These are phyloP conservation scores for Penicillium sp. DNA, from an alignment of 2,329 filamentous ascomycete genomes.

Conservation along the genomic window DNA sequence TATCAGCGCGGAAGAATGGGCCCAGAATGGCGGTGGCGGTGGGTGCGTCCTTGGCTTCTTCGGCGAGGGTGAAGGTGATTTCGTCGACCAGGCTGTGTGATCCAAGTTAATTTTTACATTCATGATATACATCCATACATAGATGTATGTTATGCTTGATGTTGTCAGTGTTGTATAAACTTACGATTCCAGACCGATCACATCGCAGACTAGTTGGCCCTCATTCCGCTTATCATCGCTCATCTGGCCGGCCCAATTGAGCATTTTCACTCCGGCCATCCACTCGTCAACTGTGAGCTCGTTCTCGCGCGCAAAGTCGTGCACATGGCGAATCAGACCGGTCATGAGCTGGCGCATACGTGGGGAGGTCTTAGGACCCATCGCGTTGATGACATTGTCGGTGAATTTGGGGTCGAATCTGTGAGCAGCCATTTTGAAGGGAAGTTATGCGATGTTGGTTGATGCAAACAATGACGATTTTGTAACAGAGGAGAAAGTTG, in stretches of 20 bases:
- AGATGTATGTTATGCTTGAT: background rate
- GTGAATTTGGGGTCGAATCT: slow-evolving; percentile 62
- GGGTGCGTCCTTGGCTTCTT: slow-evolving; percentile 58
- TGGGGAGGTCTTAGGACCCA: slow-evolving; percentile 72
- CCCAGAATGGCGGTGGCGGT: slow-evolving; percentile 82
- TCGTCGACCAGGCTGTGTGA: slow-evolving; percentile 70
- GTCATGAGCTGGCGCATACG: slow-evolving; percentile 68
- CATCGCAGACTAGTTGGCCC: slow-evolving; percentile 64
- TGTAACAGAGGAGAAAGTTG: background rate
- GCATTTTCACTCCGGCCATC: slow-evolving; percentile 61
- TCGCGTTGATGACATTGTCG: slow-evolving; percentile 74
- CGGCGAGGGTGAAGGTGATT: slow-evolving; percentile 72
- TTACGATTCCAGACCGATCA: slow-evolving; percentile 64
- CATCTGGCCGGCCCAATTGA: slow-evolving; percentile 69
- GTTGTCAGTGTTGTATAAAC: slow-evolving; percentile 23
- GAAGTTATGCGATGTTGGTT: background rate
- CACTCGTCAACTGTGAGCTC: slow-evolving; percentile 65
- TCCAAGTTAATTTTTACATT: slow-evolving; percentile 2
- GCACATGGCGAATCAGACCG: slow-evolving; percentile 61
- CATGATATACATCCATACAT: background rate
- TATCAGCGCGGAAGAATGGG: slow-evolving; percentile 80
- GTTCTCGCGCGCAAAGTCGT: slow-evolving; percentile 65
- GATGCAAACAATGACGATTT: background rate
- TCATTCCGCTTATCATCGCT: slow-evolving; percentile 67
- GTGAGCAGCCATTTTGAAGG: slow-evolving; percentile 36